Base-by-base conservation (phyloP, 2,329 filamentous ascomycete species). In the Rhynchosporium secalis region DNA sequence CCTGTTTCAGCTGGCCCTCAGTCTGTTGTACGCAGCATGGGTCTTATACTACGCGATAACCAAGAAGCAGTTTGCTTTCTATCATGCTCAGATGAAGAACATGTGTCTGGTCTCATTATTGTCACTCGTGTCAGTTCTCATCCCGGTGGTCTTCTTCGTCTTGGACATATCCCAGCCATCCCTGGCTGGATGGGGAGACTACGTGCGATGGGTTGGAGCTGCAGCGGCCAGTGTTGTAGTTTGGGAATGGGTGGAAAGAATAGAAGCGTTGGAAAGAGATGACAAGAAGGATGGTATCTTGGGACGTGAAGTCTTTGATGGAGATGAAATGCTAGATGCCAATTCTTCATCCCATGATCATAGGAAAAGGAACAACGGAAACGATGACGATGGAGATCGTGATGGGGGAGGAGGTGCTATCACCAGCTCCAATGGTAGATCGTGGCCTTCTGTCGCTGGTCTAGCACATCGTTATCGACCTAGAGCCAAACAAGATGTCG, bases 201-300 rank as follows among this genome's bases (percentile, higher is more conserved):
- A 91, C 71, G 88, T 91, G 60, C 80, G 88, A 64, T 91, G 88
- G 88, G 88, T 91, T 20, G 88, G 88, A 55, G 87, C 88, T 3
- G 87, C 87, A 0, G 87, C 88, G 5, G 88, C 88, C 5, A 90
- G 87, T 77, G 88, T 90, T n/a, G 87, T 91, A 38, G 88, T 91
- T 4, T 91, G 88, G 88, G 88, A 91, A 75, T 91, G 88, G 88
- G 88, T 91, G 4, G 88, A 91, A 74, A 80, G 88, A 43, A 91
- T 91, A 63, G 88, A 91, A 74, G 86, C 87, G 1, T 75, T 90
- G 60, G 88, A 91, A 75, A 82, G 87, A 73, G 86, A 90, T 71
- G 87, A 90, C 68, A 84, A 86, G 70, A 90, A 90, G 72, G 87
- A 89, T 69, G 88, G 88, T 5, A 89, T 90, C 52, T 75, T 90